phyloP scores from a whole-genome alignment of 306 rosid species.

The Sindora glabra region DNA sequence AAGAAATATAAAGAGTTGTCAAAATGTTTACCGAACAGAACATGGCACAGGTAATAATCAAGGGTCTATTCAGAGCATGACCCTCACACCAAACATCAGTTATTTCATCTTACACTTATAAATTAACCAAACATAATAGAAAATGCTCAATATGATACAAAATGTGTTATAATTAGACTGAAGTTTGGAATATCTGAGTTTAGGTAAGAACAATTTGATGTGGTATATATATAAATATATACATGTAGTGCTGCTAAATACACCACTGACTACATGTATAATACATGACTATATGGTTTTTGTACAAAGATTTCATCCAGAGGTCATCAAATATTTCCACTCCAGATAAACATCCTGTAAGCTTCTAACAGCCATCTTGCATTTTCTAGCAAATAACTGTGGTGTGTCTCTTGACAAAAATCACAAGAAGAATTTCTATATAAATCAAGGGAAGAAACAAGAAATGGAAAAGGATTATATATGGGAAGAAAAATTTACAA shows the following conservation, averaged over 20 bases:
- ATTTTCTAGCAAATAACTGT: conserved; percentile 38
- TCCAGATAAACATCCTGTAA: conserved; percentile 43
- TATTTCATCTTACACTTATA: too few species aligned
- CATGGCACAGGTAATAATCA: too few species aligned
- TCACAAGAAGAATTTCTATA: conserved; percentile 40
- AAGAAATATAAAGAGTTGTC: too few species aligned
- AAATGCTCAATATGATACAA: too few species aligned
- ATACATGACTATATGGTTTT: conserved; percentile 33
- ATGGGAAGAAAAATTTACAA: conserved; percentile 30
- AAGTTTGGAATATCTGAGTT: conserved; percentile 9
- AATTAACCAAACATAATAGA: too few species aligned
- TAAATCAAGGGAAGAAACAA: conserved; percentile 16
- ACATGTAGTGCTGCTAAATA: conserved; percentile 32
- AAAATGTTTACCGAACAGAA: too few species aligned
- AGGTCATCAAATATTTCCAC: conserved; percentile 57
- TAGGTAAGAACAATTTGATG: conserved; percentile 9
- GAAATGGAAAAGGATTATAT: conserved; percentile 24
- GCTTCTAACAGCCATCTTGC: conserved; percentile 41
- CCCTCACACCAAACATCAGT: too few species aligned
- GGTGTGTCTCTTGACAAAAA: conserved; percentile 22
- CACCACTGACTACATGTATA: too few species aligned
- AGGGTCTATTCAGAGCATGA: too few species aligned
- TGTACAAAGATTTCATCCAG: conserved; percentile 57
- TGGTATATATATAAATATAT: conserved; percentile 15
- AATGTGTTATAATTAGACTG: not conserved